These are phyloP conservation scores for Inga oerstediana DNA, from an alignment of 306 rosid species.

Conservation along the genomic window DNA sequence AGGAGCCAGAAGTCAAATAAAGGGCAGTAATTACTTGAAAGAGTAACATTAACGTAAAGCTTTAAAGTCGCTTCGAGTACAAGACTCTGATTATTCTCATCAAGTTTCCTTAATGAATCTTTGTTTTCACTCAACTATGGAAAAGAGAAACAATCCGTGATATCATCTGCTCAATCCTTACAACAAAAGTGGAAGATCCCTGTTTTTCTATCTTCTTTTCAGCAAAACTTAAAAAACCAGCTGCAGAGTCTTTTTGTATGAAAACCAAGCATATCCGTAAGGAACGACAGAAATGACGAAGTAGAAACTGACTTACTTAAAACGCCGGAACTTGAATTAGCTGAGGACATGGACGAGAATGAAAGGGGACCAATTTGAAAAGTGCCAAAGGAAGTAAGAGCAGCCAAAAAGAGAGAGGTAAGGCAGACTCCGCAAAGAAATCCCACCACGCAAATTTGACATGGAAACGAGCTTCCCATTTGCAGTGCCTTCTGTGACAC, in stretches of 20 bases:
- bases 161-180: slow-evolving; percentile 10
- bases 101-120: slow-evolving; percentile 35
- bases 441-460: slow-evolving; percentile 91
- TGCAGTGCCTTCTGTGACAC: slow-evolving; percentile 86
- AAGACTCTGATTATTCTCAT: slow-evolving; percentile 42
- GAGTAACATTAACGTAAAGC: slow-evolving; percentile 50
- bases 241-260: background rate
- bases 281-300: background rate
- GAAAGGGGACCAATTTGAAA: slow-evolving; percentile 59
- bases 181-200: background rate
- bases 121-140: background rate
- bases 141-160: slow-evolving; percentile 25
- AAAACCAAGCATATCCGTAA: background rate
- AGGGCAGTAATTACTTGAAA: slow-evolving; percentile 7
- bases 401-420: slow-evolving; percentile 71
- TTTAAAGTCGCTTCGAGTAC: slow-evolving; percentile 48
- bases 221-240: slow-evolving; percentile 14
- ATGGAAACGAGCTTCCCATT: slow-evolving; percentile 79
- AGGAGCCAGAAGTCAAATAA: slow-evolving; percentile 19
- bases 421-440: slow-evolving; percentile 86
- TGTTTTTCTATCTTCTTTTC: background rate
- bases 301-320: slow-evolving; percentile 54
- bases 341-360: slow-evolving; percentile 50
- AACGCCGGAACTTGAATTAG: slow-evolving; percentile 48
- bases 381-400: slow-evolving; percentile 73